phyloP scores from a whole-genome alignment of 305 asterid genomes.

The Lippia alba region DNA sequence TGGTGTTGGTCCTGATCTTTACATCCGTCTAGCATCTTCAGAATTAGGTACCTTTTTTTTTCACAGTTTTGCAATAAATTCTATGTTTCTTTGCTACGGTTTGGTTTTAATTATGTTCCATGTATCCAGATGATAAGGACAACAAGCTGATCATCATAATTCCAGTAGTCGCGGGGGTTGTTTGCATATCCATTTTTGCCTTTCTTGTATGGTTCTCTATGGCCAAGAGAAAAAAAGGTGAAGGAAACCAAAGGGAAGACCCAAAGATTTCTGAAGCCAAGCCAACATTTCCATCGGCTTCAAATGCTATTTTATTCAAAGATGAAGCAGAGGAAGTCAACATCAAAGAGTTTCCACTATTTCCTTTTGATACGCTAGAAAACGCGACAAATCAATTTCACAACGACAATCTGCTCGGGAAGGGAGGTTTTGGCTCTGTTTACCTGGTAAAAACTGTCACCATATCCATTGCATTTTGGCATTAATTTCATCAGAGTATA shows the following conservation, averaged over 20 bases:
- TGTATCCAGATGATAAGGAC: conserved; percentile 34
- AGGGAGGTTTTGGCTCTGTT: conserved; percentile 51
- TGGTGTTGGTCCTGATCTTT: conserved; percentile 52
- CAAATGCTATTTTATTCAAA: conserved; percentile 37
- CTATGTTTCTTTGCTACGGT: too few relatives aligned
- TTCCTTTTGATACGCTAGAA: conserved; percentile 31
- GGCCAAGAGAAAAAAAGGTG: conserved; percentile 48
- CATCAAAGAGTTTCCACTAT: conserved; percentile 51
- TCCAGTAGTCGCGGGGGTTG: conserved; percentile 38
- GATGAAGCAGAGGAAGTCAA: conserved; percentile 40
- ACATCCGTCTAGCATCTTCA: conserved; percentile 55
- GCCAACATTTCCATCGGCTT: conserved; percentile 26
- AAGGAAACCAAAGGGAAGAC: conserved; percentile 25
- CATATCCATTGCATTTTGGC: too few relatives aligned
- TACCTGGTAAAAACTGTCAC: conserved; percentile 32
- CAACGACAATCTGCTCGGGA: neutral
- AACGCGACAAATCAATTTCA: neutral
- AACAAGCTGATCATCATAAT: conserved; percentile 36
- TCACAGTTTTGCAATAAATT: too few relatives aligned
- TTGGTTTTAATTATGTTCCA: too few relatives aligned
- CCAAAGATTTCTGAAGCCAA: conserved; percentile 22
- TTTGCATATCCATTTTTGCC: conserved; percentile 28
- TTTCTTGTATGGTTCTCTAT: conserved; percentile 43
- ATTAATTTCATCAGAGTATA: too few relatives aligned
- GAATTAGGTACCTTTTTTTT: conserved; percentile 54